Base-by-base conservation (phyloP, 1,284 basidiomycete species). In the Pseudozyma tsukubaensis region DNA sequence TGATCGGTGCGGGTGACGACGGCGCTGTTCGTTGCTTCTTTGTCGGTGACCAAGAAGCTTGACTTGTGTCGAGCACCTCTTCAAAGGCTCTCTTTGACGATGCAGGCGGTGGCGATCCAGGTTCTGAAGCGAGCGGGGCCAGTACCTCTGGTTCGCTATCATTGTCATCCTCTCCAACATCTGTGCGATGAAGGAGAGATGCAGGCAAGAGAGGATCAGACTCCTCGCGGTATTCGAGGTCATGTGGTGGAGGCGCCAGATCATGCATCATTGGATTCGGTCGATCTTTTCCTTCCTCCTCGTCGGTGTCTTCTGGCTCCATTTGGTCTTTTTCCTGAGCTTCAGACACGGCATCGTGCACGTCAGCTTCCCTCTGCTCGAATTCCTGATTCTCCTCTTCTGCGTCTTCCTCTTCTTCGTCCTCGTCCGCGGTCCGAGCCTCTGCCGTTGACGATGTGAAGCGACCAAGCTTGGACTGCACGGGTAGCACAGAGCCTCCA, bases 81-180 rank as follows among this genome's bases (percentile, higher is more conserved):
- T 56, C 53, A 44, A 55, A 35, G 45, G 72, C n/a, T 59, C 71
- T 36, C 78, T 81, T 19, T 58, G 72, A 49, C 73, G 54, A 34
- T 2, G 21, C 3, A 2, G 12, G 44, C 4, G 9, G 11, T 4
- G 52, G 44, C 7, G 44, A 36, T 4, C 32, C 18, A 8, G 34
- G 4, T 47, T 44, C 61, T 13, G 53, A 53, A 11, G 53, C 61
- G 3, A 18, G 48, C 3, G 59, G 53, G 4, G 40, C 49, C 9
- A 60, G 61, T 4, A 52, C 40, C 6, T 71, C 68, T 2, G 59
- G 51, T 21, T 63, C 64, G 37, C 55, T 71, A 16, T 58, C 49
- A 19, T 67, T 53, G 16, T 64, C 61, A 7, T 67, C 54, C 21
- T 44, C 16, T 19, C 19, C 32, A n/a, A 47, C 19, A 11, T 9